A percentile compares a stretch with the other conserved stretches of the same genome.
phyloP scores from a whole-genome alignment of 2,329 filamentous ascomycete species.

The Coniochaeta hoffmannii region DNA sequence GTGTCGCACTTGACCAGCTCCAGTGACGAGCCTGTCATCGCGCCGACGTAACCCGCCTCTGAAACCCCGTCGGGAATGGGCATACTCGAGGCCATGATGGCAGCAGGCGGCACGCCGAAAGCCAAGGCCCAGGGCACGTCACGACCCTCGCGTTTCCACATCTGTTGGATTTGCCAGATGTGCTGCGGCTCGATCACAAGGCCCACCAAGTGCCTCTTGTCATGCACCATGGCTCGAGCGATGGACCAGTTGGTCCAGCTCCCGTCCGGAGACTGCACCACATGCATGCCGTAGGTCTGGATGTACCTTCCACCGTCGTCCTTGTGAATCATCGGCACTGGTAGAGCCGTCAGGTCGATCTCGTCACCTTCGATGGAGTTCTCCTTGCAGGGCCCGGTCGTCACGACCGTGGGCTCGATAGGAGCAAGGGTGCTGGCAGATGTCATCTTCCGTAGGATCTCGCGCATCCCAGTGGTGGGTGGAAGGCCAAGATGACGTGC shows the following conservation, averaged over 20 bases:
- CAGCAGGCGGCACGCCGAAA: constrained; percentile 41
- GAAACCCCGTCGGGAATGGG: constrained; percentile 39
- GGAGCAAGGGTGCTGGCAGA: constrained; percentile 23
- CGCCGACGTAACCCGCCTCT: constrained; percentile 40
- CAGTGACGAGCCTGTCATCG: constrained; percentile 33
- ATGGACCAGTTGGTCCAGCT: constrained; percentile 42
- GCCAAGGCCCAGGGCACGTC: constrained; percentile 39
- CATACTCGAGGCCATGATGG: constrained; percentile 39
- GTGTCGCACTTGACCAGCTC: constrained; percentile 46
- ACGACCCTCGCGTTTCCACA: constrained; percentile 35
- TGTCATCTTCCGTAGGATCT: constrained; percentile 34
- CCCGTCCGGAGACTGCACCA: constrained; percentile 35
- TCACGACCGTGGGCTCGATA: constrained; percentile 23
- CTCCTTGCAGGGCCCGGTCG: constrained; percentile 34
- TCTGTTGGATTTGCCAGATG: constrained; percentile 34
- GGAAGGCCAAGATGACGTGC: constrained; percentile 33
- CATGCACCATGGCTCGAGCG: constrained; percentile 36
- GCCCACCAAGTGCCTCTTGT: constrained; percentile 30
- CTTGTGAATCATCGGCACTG: constrained; percentile 33
- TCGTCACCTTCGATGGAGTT: constrained; percentile 25
- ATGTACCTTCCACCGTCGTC: constrained; percentile 41
- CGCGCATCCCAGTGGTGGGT: constrained; percentile 24
- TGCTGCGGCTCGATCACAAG: constrained; percentile 38
- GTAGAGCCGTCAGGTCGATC: constrained; percentile 33
- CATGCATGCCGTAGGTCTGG: constrained; percentile 41